phyloP scores from a whole-genome alignment of 495 filamentous ascomycete genomes.

The Rhypophila decipiens region DNA sequence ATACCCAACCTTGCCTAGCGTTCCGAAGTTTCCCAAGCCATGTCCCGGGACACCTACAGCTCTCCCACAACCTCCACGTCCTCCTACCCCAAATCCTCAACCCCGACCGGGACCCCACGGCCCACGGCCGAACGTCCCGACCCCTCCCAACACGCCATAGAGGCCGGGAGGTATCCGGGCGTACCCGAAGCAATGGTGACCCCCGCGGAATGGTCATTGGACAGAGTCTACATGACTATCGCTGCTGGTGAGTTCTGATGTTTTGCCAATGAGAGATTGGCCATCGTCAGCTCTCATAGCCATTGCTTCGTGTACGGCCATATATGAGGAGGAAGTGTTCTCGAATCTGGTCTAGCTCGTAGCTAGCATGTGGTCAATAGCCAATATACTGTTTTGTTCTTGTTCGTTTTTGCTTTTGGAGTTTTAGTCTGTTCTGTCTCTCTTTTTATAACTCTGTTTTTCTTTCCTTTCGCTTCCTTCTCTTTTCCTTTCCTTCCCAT shows the following conservation, averaged over 20 bases:
- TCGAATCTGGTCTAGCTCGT: not conserved
- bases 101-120: constrained; percentile 6
- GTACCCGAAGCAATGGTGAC: not conserved
- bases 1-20: too few species aligned
- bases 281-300: not conserved
- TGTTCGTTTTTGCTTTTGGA: not conserved
- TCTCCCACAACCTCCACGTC: constrained; percentile 7
- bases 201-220: not conserved
- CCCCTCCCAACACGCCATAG: constrained; percentile 9
- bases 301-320: not conserved
- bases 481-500: not conserved
- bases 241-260: not conserved
- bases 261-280: not conserved
- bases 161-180: not conserved
- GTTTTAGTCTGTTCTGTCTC: not conserved
- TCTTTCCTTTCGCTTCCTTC: not conserved
- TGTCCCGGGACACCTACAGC: constrained; percentile 1
- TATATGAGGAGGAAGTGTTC: not conserved
- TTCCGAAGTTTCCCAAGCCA: not conserved
- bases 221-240: not conserved
- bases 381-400: not conserved
- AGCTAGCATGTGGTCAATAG: not conserved
- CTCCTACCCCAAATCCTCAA: constrained; percentile 3
- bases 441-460: not conserved
- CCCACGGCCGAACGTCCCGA: constrained; percentile 6